Base-by-base conservation (phyloP, 805 yeast species). In the Kregervanrija fluxuum region DNA sequence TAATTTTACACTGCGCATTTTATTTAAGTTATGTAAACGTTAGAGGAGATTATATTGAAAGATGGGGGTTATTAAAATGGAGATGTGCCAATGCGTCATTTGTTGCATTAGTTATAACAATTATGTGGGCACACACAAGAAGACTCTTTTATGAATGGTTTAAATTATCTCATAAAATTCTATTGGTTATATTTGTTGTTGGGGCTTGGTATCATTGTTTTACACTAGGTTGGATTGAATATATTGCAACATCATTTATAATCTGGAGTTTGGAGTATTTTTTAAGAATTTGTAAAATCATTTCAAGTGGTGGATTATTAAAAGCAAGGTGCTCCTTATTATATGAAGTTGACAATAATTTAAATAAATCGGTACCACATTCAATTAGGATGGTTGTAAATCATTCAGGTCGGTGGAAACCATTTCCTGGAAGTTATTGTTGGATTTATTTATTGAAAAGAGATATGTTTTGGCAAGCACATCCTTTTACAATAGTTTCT, bases 221-320 rank as follows among this genome's bases (percentile, higher is more conserved):
- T 45, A 66, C 70, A n/a, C 45, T 69, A 42, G 75, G 74, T 1
- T 76, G 77, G 72, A 69, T 71, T 52, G 73, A 69, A 45, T 77
- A 71, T 64, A 53, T 73, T 15, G 78, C 75, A 45, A 73, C 78
- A 4, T 56, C 80, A 8, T 70, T 77, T 47, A 81, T 77, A 0
- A 68, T 87, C 8, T 88, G 95, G 95, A 71, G 67, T 1, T 69
- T 78, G 51, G 95, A 88, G 56, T 67, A 90, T 44, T 48, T 77
- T 0, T 54, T 75, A 11, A 71, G 95, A 50, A 47, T 80, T 10
- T 64, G 71, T 1, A 71, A 87, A 44, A 60, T 86, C 2, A 43
- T 73, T 11, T 55, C 65, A 31, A 81, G 82, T 49, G 95, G 95
- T 6, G 77, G 74, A 28, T 58, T 73, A 17, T 74, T 79, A 17